These are phyloP conservation scores for Penstemon davidsonii DNA, from an alignment of 257 asterid genomes.

Conservation along the genomic window DNA sequence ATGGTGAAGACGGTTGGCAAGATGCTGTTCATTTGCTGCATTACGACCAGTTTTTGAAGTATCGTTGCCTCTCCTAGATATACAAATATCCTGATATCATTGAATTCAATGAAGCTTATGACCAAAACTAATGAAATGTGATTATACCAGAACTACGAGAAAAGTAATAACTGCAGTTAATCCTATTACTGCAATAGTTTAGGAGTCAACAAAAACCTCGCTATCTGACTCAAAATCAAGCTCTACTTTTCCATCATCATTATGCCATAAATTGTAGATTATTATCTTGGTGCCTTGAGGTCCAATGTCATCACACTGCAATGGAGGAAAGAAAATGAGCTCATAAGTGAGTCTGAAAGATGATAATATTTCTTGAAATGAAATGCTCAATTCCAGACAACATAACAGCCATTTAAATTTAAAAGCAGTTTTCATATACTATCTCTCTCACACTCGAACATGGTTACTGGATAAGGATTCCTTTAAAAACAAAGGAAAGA, in stretches of 20 bases:
- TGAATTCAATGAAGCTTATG: conserved; percentile 24
- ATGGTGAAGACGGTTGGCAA: conserved; percentile 71
- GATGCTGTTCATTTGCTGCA: conserved; percentile 57
- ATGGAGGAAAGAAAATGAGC: conserved; percentile 18
- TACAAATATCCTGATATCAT: conserved; percentile 69
- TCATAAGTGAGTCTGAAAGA: conserved; percentile 6
- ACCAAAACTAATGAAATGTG: conserved; percentile 16
- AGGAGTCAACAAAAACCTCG: conserved; percentile 52
- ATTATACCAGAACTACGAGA: neutral
- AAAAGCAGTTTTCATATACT: neutral
- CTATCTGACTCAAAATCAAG: conserved; percentile 80
- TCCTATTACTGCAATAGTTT: conserved; percentile 17
- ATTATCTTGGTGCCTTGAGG: conserved; percentile 77
- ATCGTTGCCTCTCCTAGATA: conserved; percentile 40
- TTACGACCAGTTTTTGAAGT: conserved; percentile 31
- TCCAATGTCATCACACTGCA: conserved; percentile 80
- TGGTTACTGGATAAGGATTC: neutral
- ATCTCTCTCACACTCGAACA: neutral
- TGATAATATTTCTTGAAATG: conserved; percentile 9
- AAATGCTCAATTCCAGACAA: conserved; percentile 13
- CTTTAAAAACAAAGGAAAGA: conserved; percentile 1
- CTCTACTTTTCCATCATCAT: conserved; percentile 72
- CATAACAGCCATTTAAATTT: neutral
- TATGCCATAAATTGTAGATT: conserved; percentile 79
- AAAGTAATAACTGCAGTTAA: conserved; percentile 16